phyloP scores from a whole-genome alignment of 805 yeast genomes.

The Starmerella vaccinii region DNA sequence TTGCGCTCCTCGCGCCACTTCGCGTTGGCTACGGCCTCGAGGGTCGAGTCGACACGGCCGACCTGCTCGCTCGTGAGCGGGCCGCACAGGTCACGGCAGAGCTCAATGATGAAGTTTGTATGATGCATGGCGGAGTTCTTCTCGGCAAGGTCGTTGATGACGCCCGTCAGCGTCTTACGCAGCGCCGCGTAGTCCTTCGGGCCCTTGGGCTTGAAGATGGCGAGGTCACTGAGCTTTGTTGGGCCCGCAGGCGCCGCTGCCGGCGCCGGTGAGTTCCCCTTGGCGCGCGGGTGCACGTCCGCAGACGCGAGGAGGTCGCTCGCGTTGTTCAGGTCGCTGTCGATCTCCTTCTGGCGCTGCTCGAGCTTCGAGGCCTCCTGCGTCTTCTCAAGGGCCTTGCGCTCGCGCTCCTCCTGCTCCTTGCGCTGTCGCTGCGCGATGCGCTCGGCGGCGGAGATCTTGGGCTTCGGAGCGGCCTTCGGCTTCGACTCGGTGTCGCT shows the following conservation, averaged over 20 bases:
- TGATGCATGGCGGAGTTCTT: slow-evolving; percentile 53
- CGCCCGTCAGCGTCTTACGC: slow-evolving; percentile 58
- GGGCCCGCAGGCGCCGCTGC: slow-evolving; percentile 32
- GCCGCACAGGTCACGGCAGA: slow-evolving; percentile 70
- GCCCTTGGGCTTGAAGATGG: slow-evolving; percentile 73
- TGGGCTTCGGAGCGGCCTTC: slow-evolving; percentile 37
- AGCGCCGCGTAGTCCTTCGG: slow-evolving; percentile 72
- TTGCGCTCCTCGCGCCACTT: slow-evolving; percentile 86
- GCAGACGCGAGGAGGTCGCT: slow-evolving; percentile 80
- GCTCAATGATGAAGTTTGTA: slow-evolving; percentile 69
- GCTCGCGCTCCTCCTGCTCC: slow-evolving; percentile 40
- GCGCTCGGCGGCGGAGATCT: slow-evolving; percentile 36
- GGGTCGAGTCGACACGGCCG: slow-evolving; percentile 74
- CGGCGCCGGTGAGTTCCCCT: slow-evolving; percentile 29
- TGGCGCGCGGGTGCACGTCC: slow-evolving; percentile 30
- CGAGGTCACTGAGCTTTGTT: slow-evolving; percentile 32
- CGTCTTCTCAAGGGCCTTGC: slow-evolving; percentile 37
- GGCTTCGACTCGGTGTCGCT: slow-evolving; percentile 41
- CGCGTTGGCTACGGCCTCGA: slow-evolving; percentile 69
- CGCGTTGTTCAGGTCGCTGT: slow-evolving; percentile 83
- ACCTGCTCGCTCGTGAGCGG: slow-evolving; percentile 76
- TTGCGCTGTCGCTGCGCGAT: slow-evolving; percentile 35
- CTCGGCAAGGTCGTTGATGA: slow-evolving; percentile 50
- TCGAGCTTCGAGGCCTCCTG: slow-evolving; percentile 62
- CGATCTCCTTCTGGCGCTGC: slow-evolving; percentile 68